Percentiles rank a stretch among this genome's conserved stretches.
These are phyloP conservation scores for Neopestalotiopsis sp. DNA, from an alignment of 2,329 filamentous ascomycete genomes.

Conservation along the genomic window DNA sequence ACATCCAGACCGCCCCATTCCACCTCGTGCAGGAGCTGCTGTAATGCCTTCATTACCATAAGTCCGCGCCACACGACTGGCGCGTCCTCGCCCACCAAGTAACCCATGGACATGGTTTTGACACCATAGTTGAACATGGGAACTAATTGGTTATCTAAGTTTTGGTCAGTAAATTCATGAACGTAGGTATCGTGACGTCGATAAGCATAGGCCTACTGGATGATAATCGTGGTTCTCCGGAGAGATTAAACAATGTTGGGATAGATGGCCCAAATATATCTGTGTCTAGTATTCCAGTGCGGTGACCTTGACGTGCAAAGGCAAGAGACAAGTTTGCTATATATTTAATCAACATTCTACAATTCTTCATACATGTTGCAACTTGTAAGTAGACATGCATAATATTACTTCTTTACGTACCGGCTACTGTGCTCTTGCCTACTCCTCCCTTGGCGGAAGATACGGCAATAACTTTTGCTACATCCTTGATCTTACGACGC, in stretches of 20 bases:
- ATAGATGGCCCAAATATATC: constrained; percentile 98
- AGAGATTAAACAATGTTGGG: constrained; percentile 84
- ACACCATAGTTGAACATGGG: constrained; percentile 94
- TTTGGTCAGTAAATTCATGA: not conserved
- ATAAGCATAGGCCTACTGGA: constrained; percentile 56
- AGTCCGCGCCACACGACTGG: constrained; percentile 94
- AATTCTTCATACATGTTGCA: too few relatives aligned
- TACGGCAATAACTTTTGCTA: constrained; percentile 92
- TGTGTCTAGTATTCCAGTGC: constrained; percentile 88
- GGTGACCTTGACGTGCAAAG: constrained; percentile 80
- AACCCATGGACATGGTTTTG: constrained; percentile 99
- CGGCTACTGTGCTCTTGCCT: constrained; percentile 91
- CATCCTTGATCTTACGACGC: constrained; percentile 79
- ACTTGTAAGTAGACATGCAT: too few relatives aligned
- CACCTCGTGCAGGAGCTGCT: constrained; percentile 93
- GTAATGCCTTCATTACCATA: constrained; percentile 97
- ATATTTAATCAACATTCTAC: not conserved
- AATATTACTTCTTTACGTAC: constrained; percentile 43
- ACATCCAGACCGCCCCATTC: constrained; percentile 91
- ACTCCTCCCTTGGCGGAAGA: constrained; percentile 98
- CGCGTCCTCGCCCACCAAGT: constrained; percentile 78
- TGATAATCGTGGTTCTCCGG: constrained; percentile 78
- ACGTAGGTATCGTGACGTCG: not conserved
- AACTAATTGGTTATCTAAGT: constrained; percentile 77
- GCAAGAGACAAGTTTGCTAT: constrained; percentile 82